Conservation (phyloP, 495 filamentous ascomycete genomes). For the Penicillium robsamsonii region DNA sequence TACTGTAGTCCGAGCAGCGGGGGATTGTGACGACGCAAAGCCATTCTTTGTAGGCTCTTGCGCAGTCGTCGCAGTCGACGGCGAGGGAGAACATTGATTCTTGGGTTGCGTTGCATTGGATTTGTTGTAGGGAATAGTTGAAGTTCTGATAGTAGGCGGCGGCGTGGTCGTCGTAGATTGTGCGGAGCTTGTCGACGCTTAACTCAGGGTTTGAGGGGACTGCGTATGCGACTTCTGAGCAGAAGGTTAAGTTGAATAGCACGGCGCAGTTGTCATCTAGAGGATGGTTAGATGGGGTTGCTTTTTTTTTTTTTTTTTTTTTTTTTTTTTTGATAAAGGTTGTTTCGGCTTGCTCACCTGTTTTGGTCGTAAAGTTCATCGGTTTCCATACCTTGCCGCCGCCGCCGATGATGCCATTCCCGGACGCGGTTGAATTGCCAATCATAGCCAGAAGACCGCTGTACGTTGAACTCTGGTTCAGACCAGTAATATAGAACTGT, state of each 20-base stretch:
- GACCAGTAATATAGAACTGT: slow-evolving; percentile 76
- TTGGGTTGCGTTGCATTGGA: slow-evolving; percentile 74
- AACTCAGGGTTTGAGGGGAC: slow-evolving; percentile 71
- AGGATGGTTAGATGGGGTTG: slow-evolving; percentile 15
- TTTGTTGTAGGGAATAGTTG: slow-evolving; percentile 72
- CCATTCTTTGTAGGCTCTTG: slow-evolving; percentile 82
- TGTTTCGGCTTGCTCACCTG: slow-evolving; percentile 49
- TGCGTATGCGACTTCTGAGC: slow-evolving; percentile 81
- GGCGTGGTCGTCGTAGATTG: slow-evolving; percentile 70
- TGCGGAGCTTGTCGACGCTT: slow-evolving; percentile 47
- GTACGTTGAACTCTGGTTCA: slow-evolving; percentile 71
- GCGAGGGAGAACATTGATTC: slow-evolving; percentile 77
- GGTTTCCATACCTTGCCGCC: slow-evolving; percentile 70
- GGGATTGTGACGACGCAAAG: slow-evolving; percentile 92
- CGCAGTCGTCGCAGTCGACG: slow-evolving; percentile 72
- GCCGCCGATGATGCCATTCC: slow-evolving; percentile 54
- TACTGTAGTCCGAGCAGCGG: slow-evolving; percentile 79
- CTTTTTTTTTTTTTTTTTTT: too few relatives aligned
- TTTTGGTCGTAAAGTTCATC: slow-evolving; percentile 71
- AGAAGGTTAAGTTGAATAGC: slow-evolving; percentile 80
- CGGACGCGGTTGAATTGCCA: slow-evolving; percentile 51
- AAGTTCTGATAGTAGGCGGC: slow-evolving; percentile 67
- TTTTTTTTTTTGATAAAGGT: too few relatives aligned
- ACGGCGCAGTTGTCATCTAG: slow-evolving; percentile 77
- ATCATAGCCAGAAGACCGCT: slow-evolving; percentile 64